Percentiles rank a stretch among this genome's conserved stretches.
Conservation (phyloP, 2,329 filamentous ascomycete species). For the Verticillium zaregamsianum region DNA sequence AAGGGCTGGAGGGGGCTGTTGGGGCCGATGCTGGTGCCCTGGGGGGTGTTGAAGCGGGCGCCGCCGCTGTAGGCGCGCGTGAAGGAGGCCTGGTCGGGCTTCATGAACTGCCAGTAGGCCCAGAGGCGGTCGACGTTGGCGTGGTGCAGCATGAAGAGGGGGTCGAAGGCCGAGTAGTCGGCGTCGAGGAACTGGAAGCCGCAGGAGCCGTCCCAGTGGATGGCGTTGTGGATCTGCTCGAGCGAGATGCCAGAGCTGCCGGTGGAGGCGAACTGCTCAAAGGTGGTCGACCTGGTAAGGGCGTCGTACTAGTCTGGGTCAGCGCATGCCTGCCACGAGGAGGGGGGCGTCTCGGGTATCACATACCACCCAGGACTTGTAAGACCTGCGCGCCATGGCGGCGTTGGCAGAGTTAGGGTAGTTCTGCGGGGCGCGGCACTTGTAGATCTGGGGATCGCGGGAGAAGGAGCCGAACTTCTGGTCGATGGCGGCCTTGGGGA, state of each 20-base stretch:
- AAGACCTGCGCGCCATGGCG: constrained; percentile 28
- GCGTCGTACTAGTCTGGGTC: constrained; percentile 32
- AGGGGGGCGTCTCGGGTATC: constrained; percentile 15
- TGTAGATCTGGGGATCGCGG: constrained; percentile 6
- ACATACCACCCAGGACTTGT: constrained; percentile 29
- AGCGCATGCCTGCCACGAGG: not conserved
- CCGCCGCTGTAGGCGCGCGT: constrained; percentile 26
- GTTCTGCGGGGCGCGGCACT: constrained; percentile 11
- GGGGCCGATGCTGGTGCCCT: constrained; percentile 34
- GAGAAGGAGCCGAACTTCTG: constrained; percentile 30
- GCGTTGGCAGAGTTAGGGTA: constrained; percentile 36
- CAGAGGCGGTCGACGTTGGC: constrained; percentile 62
- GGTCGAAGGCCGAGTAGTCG: constrained; percentile 39
- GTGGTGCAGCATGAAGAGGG: constrained; percentile 48
- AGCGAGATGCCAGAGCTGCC: constrained; percentile 33
- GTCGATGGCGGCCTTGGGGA: constrained; percentile 33
- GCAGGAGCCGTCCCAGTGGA: constrained; percentile 35
- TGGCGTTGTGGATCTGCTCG: constrained; percentile 31
- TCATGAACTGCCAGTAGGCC: constrained; percentile 47
- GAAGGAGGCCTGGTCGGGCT: constrained; percentile 31
- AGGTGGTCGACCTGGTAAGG: constrained; percentile 31
- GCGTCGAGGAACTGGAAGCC: constrained; percentile 29
- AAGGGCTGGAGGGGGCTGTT: constrained; percentile 47
- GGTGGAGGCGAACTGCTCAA: constrained; percentile 35
- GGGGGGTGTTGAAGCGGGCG: constrained; percentile 35